Conservation (phyloP, 305 asterid genomes). For the Solanum hybrid region DNA sequence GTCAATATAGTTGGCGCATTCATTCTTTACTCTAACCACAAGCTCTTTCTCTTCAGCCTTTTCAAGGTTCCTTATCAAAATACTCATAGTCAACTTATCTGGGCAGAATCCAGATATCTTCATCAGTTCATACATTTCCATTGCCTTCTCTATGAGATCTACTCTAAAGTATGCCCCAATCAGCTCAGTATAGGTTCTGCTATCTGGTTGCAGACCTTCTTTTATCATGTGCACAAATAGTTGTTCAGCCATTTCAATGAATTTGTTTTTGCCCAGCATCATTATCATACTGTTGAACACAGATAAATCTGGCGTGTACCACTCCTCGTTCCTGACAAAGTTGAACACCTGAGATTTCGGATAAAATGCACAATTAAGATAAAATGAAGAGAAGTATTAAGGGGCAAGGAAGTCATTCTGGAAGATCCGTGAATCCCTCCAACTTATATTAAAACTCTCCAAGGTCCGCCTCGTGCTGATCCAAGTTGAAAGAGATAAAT, state of each 20-base stretch:
- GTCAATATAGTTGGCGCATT: slow-evolving; percentile 47
- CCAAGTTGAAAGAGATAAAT: background rate
- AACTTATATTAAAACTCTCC: background rate
- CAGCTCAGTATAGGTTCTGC: slow-evolving; percentile 59
- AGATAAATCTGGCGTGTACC: slow-evolving; percentile 56
- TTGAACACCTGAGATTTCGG: slow-evolving; percentile 55
- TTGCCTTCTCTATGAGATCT: slow-evolving; percentile 48
- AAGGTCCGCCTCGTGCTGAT: background rate
- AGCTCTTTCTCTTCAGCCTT: slow-evolving; percentile 47
- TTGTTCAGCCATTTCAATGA: slow-evolving; percentile 47
- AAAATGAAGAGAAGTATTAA: background rate
- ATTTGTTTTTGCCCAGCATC: slow-evolving; percentile 48
- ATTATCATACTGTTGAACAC: slow-evolving; percentile 47
- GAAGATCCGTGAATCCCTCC: background rate
- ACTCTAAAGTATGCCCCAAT: slow-evolving; percentile 65
- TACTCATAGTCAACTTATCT: slow-evolving; percentile 50
- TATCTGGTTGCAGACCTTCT: slow-evolving; percentile 53
- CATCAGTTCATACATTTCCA: slow-evolving; percentile 52
- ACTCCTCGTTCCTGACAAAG: slow-evolving; percentile 49
- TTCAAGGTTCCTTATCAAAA: slow-evolving; percentile 57
- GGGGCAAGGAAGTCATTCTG: background rate
- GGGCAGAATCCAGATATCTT: slow-evolving; percentile 61
- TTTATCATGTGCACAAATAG: slow-evolving; percentile 34
- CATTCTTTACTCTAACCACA: slow-evolving; percentile 37
- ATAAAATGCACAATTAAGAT: slow-evolving; percentile 12